phyloP scores from a whole-genome alignment of 2,329 filamentous ascomycete species.

The Juglanconis sp. region DNA sequence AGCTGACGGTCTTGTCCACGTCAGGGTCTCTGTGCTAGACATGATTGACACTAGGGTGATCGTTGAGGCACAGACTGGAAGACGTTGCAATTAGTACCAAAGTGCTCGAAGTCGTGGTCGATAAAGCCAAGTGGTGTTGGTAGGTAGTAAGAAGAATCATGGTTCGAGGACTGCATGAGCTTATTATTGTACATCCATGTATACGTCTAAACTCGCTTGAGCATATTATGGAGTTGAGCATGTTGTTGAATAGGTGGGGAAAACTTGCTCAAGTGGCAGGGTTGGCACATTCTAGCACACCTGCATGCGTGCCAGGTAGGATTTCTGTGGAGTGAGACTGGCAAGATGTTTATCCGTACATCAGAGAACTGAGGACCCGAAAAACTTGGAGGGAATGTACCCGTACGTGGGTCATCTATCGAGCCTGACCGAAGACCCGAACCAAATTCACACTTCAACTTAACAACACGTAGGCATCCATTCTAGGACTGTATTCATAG shows the following conservation, averaged over 20 bases:
- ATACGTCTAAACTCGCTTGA: not conserved
- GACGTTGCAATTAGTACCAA: not conserved
- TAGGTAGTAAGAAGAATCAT: not conserved
- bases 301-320: no score
- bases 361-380: no score
- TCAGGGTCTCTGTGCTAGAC: conserved; percentile 2
- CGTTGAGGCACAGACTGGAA: not conserved
- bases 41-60: not conserved
- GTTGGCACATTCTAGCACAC: not conserved
- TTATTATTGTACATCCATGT: not conserved
- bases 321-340: no score
- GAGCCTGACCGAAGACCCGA: no score
- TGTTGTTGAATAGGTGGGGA: conserved; percentile 1
- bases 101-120: not conserved
- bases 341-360: no score
- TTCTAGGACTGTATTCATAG: no score
- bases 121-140: not conserved
- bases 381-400: no score
- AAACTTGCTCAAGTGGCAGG: conserved; percentile 2
- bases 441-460: no score
- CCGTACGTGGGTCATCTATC: no score
- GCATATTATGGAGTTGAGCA: conserved; percentile 6
- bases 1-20: conserved; percentile 1
- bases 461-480: no score
- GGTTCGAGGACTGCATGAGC: no score